These are phyloP conservation scores for Gossypium ekmanianum DNA, from an alignment of 345 rosid species.

Conservation along the genomic window DNA sequence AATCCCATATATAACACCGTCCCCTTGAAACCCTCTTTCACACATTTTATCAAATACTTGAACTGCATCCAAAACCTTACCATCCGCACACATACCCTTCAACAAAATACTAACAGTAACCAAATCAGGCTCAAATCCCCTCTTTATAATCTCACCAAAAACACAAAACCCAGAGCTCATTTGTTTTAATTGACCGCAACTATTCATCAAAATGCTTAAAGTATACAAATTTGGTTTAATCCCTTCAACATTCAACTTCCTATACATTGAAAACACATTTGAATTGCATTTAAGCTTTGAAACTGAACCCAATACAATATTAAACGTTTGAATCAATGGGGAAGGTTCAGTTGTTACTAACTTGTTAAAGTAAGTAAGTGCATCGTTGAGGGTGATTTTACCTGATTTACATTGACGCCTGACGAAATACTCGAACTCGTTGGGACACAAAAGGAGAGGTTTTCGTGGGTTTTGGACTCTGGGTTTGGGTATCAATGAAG, in stretches of 20 bases:
- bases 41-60: constrained; percentile 8
- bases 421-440: constrained; percentile 17
- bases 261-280: constrained; percentile 12
- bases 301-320: constrained; percentile 11
- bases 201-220: constrained; percentile 5
- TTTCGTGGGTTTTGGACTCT: constrained; percentile 1
- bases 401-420: constrained; percentile 23
- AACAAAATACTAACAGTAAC: constrained; percentile 4
- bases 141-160: constrained; percentile 27
- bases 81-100: constrained; percentile 11
- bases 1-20: background rate
- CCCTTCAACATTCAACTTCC: constrained; percentile 13
- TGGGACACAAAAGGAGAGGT: background rate
- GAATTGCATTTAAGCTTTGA: background rate
- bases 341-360: constrained; percentile 14
- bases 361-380: constrained; percentile 13
- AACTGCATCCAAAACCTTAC: constrained; percentile 11
- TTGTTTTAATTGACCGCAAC: constrained; percentile 2
- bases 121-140: constrained; percentile 18
- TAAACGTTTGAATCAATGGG: constrained; percentile 23
- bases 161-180: constrained; percentile 20
- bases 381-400: constrained; percentile 11
- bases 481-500: background rate
- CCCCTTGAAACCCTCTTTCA: constrained; percentile 15
- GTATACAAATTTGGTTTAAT: constrained; percentile 15